Base-by-base conservation (phyloP, 2,329 filamentous ascomycete genomes). In the Botrytis galanthina region DNA sequence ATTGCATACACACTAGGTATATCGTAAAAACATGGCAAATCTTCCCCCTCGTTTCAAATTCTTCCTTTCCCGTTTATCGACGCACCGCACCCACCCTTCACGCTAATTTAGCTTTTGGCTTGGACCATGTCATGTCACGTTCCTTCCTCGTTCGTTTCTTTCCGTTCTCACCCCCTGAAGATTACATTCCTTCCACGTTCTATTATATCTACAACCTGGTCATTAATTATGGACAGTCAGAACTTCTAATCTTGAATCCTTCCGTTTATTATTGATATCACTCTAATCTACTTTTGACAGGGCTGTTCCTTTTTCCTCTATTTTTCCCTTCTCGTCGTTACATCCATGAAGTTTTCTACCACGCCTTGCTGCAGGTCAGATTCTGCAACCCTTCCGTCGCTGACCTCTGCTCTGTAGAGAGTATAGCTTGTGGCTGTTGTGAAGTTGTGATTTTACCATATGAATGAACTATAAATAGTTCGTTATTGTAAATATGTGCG, bases 291-390 rank as follows among this genome's bases (percentile, higher is more conserved):
- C 35, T 14, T 42, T 32, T 22, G 51, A 29, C 39, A 68, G 35
- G 48, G 66, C 48, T 68, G 57, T 29, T 14, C 5, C n/a, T 29
- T 54, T 29, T 54, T 29, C 1, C 35, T 37, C 5, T 63, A 39
- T 37, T 4, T 37, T 26, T 39, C 37, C 37, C 35, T 37, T 3
- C 57, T n/a, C n/a, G 5, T n/a, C 46, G 22, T 61, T 29, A 32
- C n/a, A 39, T 39, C 22, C 14, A 57, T 7, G 16, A 12, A 42
- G 16, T 44, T 35, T 7, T 67, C 32, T 51, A 67, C 46, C 22
- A 68, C 64, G 66, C 48, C 66, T 57, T 68, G 66, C 69, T 39
- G 69, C 69, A 48, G 69, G 51, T 71, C 69, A 71, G 57, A 61
- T 71, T 37, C 51, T 63, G 57, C 57, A 51, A 63, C 69, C 69